Evolutionary conservation across 805 yeast genomes (phyloP).

Genomic region (Maudiozyma serrabonitensis): DNA sequence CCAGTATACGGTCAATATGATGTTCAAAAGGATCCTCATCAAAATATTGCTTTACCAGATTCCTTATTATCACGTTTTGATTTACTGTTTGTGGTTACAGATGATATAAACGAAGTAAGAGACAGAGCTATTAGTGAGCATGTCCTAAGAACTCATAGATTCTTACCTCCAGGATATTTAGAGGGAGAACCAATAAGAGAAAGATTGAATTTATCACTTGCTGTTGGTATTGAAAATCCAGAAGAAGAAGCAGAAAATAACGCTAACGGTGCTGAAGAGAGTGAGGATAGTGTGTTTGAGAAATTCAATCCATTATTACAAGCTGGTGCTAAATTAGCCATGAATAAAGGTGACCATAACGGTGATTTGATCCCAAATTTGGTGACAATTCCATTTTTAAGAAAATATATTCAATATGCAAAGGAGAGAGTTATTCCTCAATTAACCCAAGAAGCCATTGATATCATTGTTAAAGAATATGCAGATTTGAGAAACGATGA

Average conservation of each 20-base stretch:
- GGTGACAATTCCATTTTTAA: slow-evolving; percentile 73
- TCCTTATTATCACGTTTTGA: slow-evolving; percentile 95
- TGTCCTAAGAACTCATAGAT: slow-evolving; percentile 88
- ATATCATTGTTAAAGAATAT: slow-evolving; percentile 70
- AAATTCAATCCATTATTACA: slow-evolving; percentile 75
- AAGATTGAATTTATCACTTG: slow-evolving; percentile 53
- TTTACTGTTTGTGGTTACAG: slow-evolving; percentile 88
- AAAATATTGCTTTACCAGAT: slow-evolving; percentile 93
- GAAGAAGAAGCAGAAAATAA: slow-evolving; percentile 34
- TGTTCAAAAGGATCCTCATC: slow-evolving; percentile 90
- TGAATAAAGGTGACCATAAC: slow-evolving; percentile 27
- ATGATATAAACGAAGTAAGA: slow-evolving; percentile 75
- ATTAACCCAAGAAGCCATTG: slow-evolving; percentile 66
- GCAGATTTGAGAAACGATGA: slow-evolving; percentile 75
- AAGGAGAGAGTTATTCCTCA: slow-evolving; percentile 80
- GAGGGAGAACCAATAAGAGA: slow-evolving; percentile 95
- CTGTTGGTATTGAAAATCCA: slow-evolving; percentile 62
- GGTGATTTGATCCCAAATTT: slow-evolving; percentile 35
- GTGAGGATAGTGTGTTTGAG: slow-evolving; percentile 61
- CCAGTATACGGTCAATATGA: slow-evolving; percentile 97
- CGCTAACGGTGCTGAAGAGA: slow-evolving; percentile 29
- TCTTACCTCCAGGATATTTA: slow-evolving; percentile 71
- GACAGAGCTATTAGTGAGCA: slow-evolving; percentile 90
- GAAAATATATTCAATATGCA: slow-evolving; percentile 89
- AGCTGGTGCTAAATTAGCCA: slow-evolving; percentile 55